Evolutionary conservation across 441 rosid genomes (phyloP).

Genomic region (Erysimum pusillum): DNA sequence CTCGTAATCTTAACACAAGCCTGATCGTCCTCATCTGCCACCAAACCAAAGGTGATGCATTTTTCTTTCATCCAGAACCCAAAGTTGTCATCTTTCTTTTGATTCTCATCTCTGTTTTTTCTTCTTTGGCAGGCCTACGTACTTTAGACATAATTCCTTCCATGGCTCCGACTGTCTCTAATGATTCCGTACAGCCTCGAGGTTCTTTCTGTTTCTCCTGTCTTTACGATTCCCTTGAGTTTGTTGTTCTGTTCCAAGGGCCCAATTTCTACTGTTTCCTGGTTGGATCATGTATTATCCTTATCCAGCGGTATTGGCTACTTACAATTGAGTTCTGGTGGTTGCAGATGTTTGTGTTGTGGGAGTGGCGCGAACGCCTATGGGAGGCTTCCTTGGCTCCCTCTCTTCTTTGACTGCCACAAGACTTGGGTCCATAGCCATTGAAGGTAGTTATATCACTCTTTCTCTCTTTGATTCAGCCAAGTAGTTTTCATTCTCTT

Average conservation of each 20-base stretch:
- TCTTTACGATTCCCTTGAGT: neutral
- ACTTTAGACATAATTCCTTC: neutral
- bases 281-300: slow-evolving; percentile 24
- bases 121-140: slow-evolving; percentile 23
- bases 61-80: slow-evolving; percentile 3
- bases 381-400: slow-evolving; percentile 90
- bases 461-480: neutral
- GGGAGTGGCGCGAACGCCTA: slow-evolving; percentile 90
- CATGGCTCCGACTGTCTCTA: slow-evolving; percentile 56
- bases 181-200: slow-evolving; percentile 57
- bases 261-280: neutral
- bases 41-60: slow-evolving; percentile 8
- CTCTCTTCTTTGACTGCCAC: slow-evolving; percentile 89
- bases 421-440: slow-evolving; percentile 85
- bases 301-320: neutral
- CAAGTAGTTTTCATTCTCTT: slow-evolving; percentile 19
- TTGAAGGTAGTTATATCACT: slow-evolving; percentile 51
- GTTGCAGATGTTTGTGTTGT: slow-evolving; percentile 87
- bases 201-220: slow-evolving; percentile 48
- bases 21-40: slow-evolving; percentile 39
- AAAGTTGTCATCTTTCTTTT: slow-evolving; percentile 31
- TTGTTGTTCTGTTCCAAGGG: neutral
- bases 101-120: slow-evolving; percentile 26
- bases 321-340: slow-evolving; percentile 12
- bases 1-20: slow-evolving; percentile 28